Evolutionary conservation across 2,329 filamentous ascomycete species (phyloP).

Genomic region (Verticillium longisporum): DNA sequence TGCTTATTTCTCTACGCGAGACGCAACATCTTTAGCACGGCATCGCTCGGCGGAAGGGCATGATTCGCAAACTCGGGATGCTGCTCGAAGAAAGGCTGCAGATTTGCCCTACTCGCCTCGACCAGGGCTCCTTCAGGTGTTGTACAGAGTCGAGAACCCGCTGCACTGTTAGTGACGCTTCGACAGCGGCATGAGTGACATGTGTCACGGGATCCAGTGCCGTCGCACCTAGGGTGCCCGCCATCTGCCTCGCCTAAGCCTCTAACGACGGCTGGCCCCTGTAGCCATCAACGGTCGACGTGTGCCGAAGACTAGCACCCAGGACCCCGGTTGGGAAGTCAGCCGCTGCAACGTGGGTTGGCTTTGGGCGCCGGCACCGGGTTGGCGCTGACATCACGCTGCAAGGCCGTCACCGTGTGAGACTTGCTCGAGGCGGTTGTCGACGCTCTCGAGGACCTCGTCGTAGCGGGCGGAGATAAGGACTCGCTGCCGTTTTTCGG

Average conservation of each 20-base stretch:
- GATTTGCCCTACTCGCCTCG: background rate
- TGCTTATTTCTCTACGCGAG: conserved; percentile 16
- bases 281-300: conserved; percentile 16
- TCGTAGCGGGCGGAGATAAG: conserved; percentile 21
- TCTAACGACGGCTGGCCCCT: conserved; percentile 20
- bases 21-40: conserved; percentile 18
- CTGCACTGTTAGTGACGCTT: background rate
- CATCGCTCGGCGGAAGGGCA: conserved; percentile 17
- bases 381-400: background rate
- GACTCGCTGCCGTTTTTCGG: conserved; percentile 23
- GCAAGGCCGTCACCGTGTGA: conserved; percentile 13
- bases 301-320: background rate
- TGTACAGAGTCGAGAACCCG: background rate
- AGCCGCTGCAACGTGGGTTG: background rate
- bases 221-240: background rate
- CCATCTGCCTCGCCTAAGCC: conserved; percentile 13
- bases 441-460: conserved; percentile 21
- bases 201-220: background rate
- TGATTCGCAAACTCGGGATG: conserved; percentile 10
- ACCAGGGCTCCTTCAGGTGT: background rate
- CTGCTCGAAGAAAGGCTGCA: conserved; percentile 9
- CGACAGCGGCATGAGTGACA: background rate
- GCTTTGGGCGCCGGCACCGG: background rate
- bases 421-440: conserved; percentile 17
- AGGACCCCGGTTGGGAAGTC: conserved; percentile 4